These are phyloP conservation scores for Ophiostoma sp. DNA, from an alignment of 2,329 filamentous ascomycete genomes.

Conservation along the genomic window DNA sequence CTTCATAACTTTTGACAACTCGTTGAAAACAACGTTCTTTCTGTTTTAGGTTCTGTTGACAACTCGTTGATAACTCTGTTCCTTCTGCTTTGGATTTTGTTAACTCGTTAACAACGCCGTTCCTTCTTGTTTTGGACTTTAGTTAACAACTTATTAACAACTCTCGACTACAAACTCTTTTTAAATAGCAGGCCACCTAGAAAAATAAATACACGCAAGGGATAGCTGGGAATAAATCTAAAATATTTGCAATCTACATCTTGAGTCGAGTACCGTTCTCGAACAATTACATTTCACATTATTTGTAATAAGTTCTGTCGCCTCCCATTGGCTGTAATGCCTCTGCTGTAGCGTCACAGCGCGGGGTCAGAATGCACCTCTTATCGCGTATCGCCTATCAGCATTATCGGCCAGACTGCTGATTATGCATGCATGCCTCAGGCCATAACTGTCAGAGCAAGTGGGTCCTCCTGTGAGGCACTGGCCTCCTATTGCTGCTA, in stretches of 20 bases:
- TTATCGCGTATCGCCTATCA: conserved; percentile 6
- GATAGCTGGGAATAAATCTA: no score
- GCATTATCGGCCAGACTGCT: neutral
- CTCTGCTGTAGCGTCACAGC: neutral
- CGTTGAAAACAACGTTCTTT: neutral
- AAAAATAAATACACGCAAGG: no score
- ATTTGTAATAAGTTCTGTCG: neutral
- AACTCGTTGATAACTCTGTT: no score
- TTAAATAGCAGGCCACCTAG: neutral
- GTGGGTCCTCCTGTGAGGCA: neutral
- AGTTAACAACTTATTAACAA: no score
- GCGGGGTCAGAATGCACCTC: neutral
- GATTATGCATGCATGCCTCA: conserved; percentile 17
- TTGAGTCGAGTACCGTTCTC: neutral
- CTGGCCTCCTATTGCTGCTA: conserved; percentile 5
- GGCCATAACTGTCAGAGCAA: conserved; percentile 14
- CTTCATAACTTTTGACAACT: neutral
- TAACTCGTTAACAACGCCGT: no score
- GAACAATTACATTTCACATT: neutral
- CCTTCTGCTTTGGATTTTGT: no score
- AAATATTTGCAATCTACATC: neutral
- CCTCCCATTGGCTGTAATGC: neutral
- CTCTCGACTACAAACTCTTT: neutral
- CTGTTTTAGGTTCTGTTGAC: no score
- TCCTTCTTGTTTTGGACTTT: no score